Conservation (phyloP, 163 green algal species). For the Coccomyxa subellipsoidea region DNA sequence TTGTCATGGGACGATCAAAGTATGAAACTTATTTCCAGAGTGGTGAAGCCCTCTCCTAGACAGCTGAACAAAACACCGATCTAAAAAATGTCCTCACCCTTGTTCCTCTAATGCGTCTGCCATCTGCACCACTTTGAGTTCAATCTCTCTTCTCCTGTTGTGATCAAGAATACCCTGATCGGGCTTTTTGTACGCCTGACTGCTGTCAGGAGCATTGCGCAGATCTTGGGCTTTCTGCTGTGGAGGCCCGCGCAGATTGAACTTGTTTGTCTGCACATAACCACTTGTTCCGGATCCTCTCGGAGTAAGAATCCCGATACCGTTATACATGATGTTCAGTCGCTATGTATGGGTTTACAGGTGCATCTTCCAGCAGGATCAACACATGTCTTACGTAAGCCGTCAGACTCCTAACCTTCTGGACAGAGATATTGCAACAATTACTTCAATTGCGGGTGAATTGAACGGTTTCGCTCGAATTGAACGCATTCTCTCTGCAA, state of each 20-base stretch:
- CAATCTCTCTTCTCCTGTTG: conserved; percentile 89
- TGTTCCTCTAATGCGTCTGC: conserved; percentile 76
- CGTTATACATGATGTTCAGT: conserved; percentile 90
- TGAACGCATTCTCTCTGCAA: too few species aligned
- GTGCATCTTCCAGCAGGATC: too few species aligned
- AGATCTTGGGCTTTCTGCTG: conserved; percentile 18
- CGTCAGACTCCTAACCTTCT: too few species aligned
- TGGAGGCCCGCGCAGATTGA: conserved; percentile 71
- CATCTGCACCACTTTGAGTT: conserved; percentile 82
- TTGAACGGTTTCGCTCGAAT: too few species aligned
- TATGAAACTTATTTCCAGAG: not conserved
- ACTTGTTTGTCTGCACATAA: conserved; percentile 95
- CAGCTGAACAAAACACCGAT: not conserved
- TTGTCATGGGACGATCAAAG: not conserved
- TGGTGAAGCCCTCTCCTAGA: not conserved
- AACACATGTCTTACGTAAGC: too few species aligned
- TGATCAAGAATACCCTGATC: conserved; percentile 92
- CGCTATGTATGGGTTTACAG: too few species aligned
- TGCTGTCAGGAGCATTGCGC: conserved; percentile 10
- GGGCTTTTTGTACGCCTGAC: conserved; percentile 55
- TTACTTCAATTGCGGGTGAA: too few species aligned
- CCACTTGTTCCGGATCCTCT: conserved; percentile 90
- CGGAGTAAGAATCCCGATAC: conserved; percentile 85
- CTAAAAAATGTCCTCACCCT: too few species aligned
- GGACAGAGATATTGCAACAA: too few species aligned